These are phyloP conservation scores for Cicer cuneatum DNA, from an alignment of 306 rosid species.

Conservation along the genomic window DNA sequence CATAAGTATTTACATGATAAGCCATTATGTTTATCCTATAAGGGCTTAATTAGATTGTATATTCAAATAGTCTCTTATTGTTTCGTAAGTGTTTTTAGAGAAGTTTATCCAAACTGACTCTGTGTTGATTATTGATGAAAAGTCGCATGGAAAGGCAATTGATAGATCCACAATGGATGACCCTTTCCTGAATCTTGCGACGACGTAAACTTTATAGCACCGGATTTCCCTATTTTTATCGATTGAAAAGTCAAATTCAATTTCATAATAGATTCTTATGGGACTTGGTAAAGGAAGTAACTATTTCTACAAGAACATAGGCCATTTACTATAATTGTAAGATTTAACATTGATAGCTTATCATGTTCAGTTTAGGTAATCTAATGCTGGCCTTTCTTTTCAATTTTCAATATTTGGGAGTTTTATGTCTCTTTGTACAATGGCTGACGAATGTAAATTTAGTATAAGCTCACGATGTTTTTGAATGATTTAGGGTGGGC, in stretches of 20 bases:
- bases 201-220: not conserved
- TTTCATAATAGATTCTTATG: constrained; percentile 1
- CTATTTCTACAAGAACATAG: constrained; percentile 6
- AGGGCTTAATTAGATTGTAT: too few relatives aligned
- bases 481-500: constrained; percentile 77
- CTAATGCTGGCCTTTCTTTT: constrained; percentile 31
- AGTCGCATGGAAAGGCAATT: not conserved
- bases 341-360: not conserved
- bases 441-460: constrained; percentile 19
- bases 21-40: too few relatives aligned
- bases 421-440: constrained; percentile 22
- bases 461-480: constrained; percentile 5
- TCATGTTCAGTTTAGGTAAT: not conserved
- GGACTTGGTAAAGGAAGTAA: not conserved
- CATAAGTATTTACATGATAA: too few relatives aligned
- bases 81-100: not conserved
- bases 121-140: not conserved
- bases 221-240: not conserved
- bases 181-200: not conserved
- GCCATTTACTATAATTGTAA: constrained; percentile 12
- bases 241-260: constrained; percentile 8
- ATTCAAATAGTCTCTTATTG: not conserved
- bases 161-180: not conserved
- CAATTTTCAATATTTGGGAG: not conserved
- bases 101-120: not conserved